Base-by-base conservation (phyloP, 495 filamentous ascomycete genomes). In the Penicillium bovifimosum region DNA sequence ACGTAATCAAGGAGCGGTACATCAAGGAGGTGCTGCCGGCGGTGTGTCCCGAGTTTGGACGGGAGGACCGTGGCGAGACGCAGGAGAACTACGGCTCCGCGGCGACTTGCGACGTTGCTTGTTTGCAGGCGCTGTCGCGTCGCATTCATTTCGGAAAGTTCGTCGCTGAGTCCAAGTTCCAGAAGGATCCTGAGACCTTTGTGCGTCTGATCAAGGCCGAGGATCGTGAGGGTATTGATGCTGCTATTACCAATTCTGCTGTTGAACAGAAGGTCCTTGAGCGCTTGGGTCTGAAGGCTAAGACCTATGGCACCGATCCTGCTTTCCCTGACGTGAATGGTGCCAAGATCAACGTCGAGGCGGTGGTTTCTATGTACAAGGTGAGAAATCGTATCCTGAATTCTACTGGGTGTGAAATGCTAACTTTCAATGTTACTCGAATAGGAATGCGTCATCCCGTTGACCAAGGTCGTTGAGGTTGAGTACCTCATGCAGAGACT, bases 141-240 rank as follows among this genome's bases (percentile, higher is more conserved):
- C 79, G 95, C 41, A 89, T 99, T 55, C 95, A 99, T 69, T 99
- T 96, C 70, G 95, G 95, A 50, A 99, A 96, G 76, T 96, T 96
- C 63, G 95, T 99, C 5, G 95, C 95, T 9, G 95, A 99, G 76
- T 85, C 88, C n/a, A 99, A 99, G 76, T 99, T 96, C 68, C 81
- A 78, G 60, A 82, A 86, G 51, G 89, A 96, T 59, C 80, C 84
- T 27, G 88, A 92, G 59, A 74, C 65, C 49, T 97, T 90, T 68
- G 88, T 90, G 1, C 66, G 72, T 47, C 65, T 96, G 72, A 96
- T 99, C 67, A 81, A 81, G 59, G 83, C 78, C 10, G 83, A 76
- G 46, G 91, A 99, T 71, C 75, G 89, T 4, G 68, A 77, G 9
- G 95, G 85, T 3, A 89, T 99, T 54, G 90, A 85, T 63, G 84